Percentiles rank a stretch among this genome's conserved stretches.
These are phyloP conservation scores for Pichia deserticola DNA, from an alignment of 805 yeast genomes.

Conservation along the genomic window DNA sequence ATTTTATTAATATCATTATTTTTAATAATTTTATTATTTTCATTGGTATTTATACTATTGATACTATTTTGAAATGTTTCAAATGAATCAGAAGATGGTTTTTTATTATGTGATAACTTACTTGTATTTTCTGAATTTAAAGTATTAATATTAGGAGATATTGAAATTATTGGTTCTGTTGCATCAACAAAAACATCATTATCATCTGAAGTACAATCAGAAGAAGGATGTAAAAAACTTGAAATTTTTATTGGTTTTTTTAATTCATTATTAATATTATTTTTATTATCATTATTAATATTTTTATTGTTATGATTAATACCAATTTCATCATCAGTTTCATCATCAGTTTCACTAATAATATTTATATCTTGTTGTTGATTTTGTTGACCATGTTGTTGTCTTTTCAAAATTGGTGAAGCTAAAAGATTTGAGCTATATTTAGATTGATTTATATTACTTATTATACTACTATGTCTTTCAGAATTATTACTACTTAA, in stretches of 20 bases:
- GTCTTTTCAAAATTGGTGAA: background rate
- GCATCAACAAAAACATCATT: slow-evolving; percentile 24
- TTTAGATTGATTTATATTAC: background rate
- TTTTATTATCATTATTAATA: too few species aligned
- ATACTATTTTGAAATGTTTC: background rate
- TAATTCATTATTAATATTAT: too few species aligned
- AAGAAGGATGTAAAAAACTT: too few species aligned
- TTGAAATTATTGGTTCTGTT: slow-evolving; percentile 11
- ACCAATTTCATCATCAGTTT: background rate
- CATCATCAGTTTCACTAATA: slow-evolving; percentile 4
- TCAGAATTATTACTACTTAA: background rate
- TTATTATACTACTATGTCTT: background rate
- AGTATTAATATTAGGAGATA: slow-evolving; percentile 8
- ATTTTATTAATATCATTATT: background rate
- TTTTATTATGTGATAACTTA: background rate
- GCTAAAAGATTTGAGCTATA: background rate
- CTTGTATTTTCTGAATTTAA: background rate
- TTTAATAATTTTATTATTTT: background rate
- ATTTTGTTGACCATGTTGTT: too few species aligned
- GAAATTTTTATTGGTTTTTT: too few species aligned
- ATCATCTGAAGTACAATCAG: background rate
- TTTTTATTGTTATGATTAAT: too few species aligned
- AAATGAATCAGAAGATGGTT: background rate
- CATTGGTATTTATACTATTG: background rate
- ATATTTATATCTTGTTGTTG: background rate